Percentiles rank a stretch among this genome's conserved stretches.
Conservation (phyloP, 768 basidiomycete species). For the Lactarius vividus region DNA sequence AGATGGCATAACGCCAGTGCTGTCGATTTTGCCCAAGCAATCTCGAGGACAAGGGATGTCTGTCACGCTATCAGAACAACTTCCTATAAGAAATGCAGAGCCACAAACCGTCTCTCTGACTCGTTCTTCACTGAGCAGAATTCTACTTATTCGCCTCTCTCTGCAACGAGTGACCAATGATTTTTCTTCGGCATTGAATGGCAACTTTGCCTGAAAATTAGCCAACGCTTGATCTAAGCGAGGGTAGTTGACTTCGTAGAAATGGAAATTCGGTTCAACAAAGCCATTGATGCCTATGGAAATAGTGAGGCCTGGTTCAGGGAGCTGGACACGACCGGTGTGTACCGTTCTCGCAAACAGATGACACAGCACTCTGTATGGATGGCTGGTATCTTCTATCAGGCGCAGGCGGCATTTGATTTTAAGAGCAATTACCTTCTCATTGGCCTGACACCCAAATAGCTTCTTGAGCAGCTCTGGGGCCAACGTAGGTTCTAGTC, state of each 20-base stretch:
- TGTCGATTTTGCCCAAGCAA: conserved; percentile 60
- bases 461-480: conserved; percentile 57
- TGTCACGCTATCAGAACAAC: conserved; percentile 29
- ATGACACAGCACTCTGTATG: conserved; percentile 67
- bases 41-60: conserved; percentile 48
- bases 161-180: conserved; percentile 42
- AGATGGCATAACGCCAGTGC: conserved; percentile 79
- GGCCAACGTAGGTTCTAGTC: conserved; percentile 60
- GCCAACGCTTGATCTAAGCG: conserved; percentile 40
- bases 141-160: conserved; percentile 47
- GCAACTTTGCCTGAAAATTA: conserved; percentile 40
- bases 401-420: not conserved
- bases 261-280: conserved; percentile 55
- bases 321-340: conserved; percentile 29
- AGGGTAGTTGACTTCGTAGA: conserved; percentile 51
- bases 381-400: conserved; percentile 49
- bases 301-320: conserved; percentile 9
- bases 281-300: conserved; percentile 57
- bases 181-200: conserved; percentile 35
- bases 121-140: conserved; percentile 42
- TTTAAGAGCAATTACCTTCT: conserved; percentile 52
- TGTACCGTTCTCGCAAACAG: conserved; percentile 61
- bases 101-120: conserved; percentile 44
- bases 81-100: not conserved
- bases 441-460: conserved; percentile 77